Evolutionary conservation across 768 basidiomycete genomes (phyloP), one percentile per base, ranked within the genome.

Genomic region (Auricularia cornea): DNA sequence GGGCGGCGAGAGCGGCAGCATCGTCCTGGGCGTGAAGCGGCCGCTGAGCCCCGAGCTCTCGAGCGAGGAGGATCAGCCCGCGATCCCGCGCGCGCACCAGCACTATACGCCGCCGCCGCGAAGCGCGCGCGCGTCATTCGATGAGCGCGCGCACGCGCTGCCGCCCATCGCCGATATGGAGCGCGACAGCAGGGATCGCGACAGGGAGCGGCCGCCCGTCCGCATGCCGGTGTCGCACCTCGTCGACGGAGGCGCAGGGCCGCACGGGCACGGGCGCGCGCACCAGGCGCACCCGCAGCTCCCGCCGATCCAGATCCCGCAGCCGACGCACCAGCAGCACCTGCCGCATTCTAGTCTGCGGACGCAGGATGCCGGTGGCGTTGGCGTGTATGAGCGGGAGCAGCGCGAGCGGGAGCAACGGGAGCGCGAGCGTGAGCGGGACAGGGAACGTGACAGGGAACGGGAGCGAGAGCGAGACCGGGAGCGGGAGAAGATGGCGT

Each of bases 371-470:
- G 44, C 85, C 70, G 82, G 75, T 18, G 60, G 51, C 3, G 60
- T 61, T 71, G 84, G 89, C 35, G 35, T 14, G 35, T 38, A 59
- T 82, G 87, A 16, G 82, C 86, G 4, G 68, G 69, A 8, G 87
- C 88, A 8, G 85, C 85, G 56, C 23, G 44, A 18, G 44, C 20
- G 23, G 20, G 16, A 48, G 11, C 20, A 48, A 20, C 44, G 44
- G 20, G 20, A 48, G 23, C 44, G 44, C 44, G 86, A 57, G 54
- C 20, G 29, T 14, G 59, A 64, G 26, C 41, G 33, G 3, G 62
- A 32, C 32, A 30, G 31, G 54, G 52, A 14, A 31, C 51, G 54
- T 33, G 52, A 32, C 0, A 5, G 31, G 20, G 52, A 29, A 2
- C 16, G 30, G 8, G 61, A 44, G 41, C 6, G 40, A 18, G 61